Evolutionary conservation across 208 protist species (phyloP).

Genomic region (Trypanosoma mega): DNA sequence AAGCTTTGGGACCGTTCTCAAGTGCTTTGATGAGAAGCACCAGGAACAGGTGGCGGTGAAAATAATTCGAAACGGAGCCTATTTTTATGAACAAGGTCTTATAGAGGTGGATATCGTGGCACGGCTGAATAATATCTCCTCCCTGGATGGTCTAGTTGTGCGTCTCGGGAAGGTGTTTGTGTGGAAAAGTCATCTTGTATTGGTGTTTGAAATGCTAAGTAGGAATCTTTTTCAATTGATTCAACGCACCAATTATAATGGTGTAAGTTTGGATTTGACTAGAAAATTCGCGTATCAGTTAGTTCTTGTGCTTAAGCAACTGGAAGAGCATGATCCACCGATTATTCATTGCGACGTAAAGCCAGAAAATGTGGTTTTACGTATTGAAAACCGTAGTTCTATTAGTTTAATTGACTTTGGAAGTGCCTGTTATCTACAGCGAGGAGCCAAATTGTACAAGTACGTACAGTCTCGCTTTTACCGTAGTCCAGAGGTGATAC

Average conservation of each 20-base stretch:
- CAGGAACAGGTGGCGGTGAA: slow-evolving; percentile 83
- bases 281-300: slow-evolving; percentile 96
- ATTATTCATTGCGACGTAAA: slow-evolving; percentile 99
- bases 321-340: slow-evolving; percentile 85
- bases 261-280: slow-evolving; percentile 82
- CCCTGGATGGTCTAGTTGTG: slow-evolving; percentile 69
- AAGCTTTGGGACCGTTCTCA: slow-evolving; percentile 87
- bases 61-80: slow-evolving; percentile 76
- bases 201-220: slow-evolving; percentile 97
- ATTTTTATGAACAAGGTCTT: slow-evolving; percentile 76
- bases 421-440: slow-evolving; percentile 88
- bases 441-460: slow-evolving; percentile 37
- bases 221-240: slow-evolving; percentile 97
- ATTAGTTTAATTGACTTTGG: slow-evolving; percentile 99
- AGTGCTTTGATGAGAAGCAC: slow-evolving; percentile 73
- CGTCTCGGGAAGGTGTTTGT: slow-evolving; percentile 74
- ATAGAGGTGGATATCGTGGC: slow-evolving; percentile 82
- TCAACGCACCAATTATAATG: slow-evolving; percentile 83
- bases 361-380: slow-evolving; percentile 94
- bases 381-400: slow-evolving; percentile 78
- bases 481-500: slow-evolving; percentile 96
- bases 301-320: slow-evolving; percentile 88
- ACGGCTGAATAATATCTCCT: slow-evolving; percentile 58
- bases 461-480: slow-evolving; percentile 98
- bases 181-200: slow-evolving; percentile 93